Base-by-base conservation (phyloP, 441 rosid species). In the Adansonia rubrostipa region DNA sequence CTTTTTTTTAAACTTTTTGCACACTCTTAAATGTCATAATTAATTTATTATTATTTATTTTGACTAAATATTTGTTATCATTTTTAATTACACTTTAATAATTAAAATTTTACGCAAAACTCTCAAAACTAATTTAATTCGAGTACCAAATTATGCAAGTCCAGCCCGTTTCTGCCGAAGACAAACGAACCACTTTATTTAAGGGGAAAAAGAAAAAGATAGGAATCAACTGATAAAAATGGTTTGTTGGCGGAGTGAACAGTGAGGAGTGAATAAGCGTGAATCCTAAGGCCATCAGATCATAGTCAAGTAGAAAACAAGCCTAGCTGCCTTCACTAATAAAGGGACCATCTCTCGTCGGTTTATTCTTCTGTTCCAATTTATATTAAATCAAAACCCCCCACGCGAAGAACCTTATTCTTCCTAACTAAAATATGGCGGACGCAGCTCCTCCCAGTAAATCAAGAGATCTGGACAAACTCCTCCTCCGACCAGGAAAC, bases 401-500 rank as follows among this genome's bases (percentile, higher is more conserved):
- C 33, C 54, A 8, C 44, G 17, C 4, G 7, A 71, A 57, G 57
- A 62, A 14, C 44, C 64, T 36, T 42, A 76, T 5, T 66, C 50
- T 11, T 56, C 19, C 40, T 36, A 36, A 4, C 69, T 50, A 71
- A 57, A 79, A 56, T 0, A 95, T 96, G 98, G 89, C 89, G 44
- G 91, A 81, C 77, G 47, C 87, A 50, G 82, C 56, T 78, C 86
- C 77, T 57, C 89, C 80, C 66, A 92, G 98, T 80, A 86, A 92
- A 81, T 84, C 96, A 58, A 90, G 96, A 81, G 97, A 94, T 93
- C 90, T 92, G 24, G 97, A 96, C 80, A 94, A 96, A 86, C 91
- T 93, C 65, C 92, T 96, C 22, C 97, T 94, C 81, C 80, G 97
- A 15, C 89, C 91, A 3, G 97, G 99, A 33, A 93, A 92, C 83